phyloP scores from a whole-genome alignment of 1,284 basidiomycete species.

The Vanrija humicola region DNA sequence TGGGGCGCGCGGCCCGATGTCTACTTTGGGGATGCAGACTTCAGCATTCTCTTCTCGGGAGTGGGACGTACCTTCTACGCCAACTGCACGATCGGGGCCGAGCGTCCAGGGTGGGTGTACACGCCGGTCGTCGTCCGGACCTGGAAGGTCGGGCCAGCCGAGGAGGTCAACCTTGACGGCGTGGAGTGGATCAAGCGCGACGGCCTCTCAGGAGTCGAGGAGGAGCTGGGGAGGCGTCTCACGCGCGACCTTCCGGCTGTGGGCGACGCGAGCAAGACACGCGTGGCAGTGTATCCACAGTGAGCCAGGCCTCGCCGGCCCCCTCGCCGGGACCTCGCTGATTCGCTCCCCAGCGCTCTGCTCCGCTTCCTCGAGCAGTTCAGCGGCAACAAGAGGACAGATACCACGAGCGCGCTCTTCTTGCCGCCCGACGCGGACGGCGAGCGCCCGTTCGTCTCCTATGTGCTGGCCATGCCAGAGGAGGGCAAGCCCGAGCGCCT shows the following conservation, averaged over 20 bases:
- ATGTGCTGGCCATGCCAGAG: background rate
- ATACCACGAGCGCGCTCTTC: background rate
- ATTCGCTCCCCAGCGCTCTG: background rate
- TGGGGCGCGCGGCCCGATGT: conserved; percentile 25
- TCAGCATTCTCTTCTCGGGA: conserved; percentile 34
- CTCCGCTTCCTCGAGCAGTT: background rate
- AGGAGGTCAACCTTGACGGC: background rate
- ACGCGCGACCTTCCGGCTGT: background rate
- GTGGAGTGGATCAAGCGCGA: background rate
- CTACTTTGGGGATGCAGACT: conserved; percentile 14
- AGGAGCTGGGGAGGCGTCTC: background rate
- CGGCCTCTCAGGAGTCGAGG: background rate
- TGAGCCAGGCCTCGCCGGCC: background rate
- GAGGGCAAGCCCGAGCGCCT: background rate
- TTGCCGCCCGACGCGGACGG: background rate
- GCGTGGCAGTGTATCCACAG: background rate
- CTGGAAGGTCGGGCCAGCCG: background rate
- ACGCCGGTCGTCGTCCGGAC: background rate
- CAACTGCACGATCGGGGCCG: conserved; percentile 16
- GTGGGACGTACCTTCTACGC: conserved; percentile 33
- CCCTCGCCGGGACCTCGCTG: too few species aligned
- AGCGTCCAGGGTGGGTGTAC: conserved; percentile 4
- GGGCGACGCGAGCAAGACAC: background rate
- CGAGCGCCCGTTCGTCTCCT: background rate
- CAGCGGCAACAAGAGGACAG: background rate